Conservation (phyloP, 331 rosid genomes). For the Arachis monticola region DNA sequence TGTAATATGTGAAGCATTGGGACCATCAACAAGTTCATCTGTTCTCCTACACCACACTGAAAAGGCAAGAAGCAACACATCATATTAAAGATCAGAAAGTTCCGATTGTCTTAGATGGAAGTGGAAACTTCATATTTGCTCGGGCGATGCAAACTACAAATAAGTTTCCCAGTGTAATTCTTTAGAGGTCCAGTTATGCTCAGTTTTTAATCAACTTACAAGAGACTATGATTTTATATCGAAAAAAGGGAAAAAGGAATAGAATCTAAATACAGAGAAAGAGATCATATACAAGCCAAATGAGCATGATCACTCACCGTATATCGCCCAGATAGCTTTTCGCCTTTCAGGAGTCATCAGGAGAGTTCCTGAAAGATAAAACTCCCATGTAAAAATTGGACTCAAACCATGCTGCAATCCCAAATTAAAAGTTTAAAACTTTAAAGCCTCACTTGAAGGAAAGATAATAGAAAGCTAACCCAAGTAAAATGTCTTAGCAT, state of each 20-base stretch:
- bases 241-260: not conserved
- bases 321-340: slow-evolving; percentile 92
- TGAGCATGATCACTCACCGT: slow-evolving; percentile 53
- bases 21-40: slow-evolving; percentile 94
- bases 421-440: slow-evolving; percentile 26
- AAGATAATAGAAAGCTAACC: slow-evolving; percentile 65
- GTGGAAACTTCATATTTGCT: too few species aligned
- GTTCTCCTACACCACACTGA: slow-evolving; percentile 98
- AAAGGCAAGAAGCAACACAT: too few species aligned
- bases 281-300: not conserved
- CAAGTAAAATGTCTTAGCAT: slow-evolving; percentile 90
- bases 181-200: too few species aligned
- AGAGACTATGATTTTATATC: not conserved
- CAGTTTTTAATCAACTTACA: too few species aligned
- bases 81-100: too few species aligned
- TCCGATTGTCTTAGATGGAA: too few species aligned
- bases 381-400: slow-evolving; percentile 22
- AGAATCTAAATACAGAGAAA: slow-evolving; percentile 21
- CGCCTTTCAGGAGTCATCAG: slow-evolving; percentile 86
- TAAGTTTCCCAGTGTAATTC: too few species aligned
- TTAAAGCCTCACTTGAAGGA: slow-evolving; percentile 43
- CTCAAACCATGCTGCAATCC: slow-evolving; percentile 29
- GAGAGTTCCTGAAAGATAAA: slow-evolving; percentile 65
- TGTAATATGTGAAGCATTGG: slow-evolving; percentile 92
- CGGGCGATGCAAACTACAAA: too few species aligned